Percentiles rank a stretch among this genome's conserved stretches.
These are phyloP conservation scores for Zoysia matrella DNA, from an alignment of 202 grass and related monocot genomes.

Conservation along the genomic window DNA sequence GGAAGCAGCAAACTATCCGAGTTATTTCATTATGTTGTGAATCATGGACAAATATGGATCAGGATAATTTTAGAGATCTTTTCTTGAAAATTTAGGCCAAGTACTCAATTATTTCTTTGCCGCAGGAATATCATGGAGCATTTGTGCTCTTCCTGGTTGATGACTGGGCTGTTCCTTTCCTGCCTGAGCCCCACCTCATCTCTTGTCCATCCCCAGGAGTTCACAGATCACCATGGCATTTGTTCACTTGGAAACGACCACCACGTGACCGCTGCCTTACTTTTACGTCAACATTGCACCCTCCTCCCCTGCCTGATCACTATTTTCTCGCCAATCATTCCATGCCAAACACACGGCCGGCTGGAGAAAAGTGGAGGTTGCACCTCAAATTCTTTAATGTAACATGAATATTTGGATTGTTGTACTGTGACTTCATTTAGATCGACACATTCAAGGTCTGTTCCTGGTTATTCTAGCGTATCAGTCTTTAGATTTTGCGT, in stretches of 20 bases:
- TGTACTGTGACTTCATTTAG: slow-evolving; percentile 75
- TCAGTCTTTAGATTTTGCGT: slow-evolving; percentile 54
- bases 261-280: slow-evolving; percentile 75
- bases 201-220: slow-evolving; percentile 81
- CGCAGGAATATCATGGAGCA: slow-evolving; percentile 88
- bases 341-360: slow-evolving; percentile 69
- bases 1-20: background rate
- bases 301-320: slow-evolving; percentile 55
- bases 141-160: slow-evolving; percentile 86
- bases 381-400: slow-evolving; percentile 63
- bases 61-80: slow-evolving; percentile 67
- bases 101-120: slow-evolving; percentile 99
- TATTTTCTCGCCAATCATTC: slow-evolving; percentile 67
- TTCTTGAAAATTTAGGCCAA: slow-evolving; percentile 66
- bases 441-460: slow-evolving; percentile 73
- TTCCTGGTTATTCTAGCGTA: slow-evolving; percentile 67
- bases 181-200: slow-evolving; percentile 75
- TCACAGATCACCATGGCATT: slow-evolving; percentile 69
- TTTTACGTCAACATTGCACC: slow-evolving; percentile 66
- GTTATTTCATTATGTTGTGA: slow-evolving; percentile 47
- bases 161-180: slow-evolving; percentile 88
- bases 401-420: slow-evolving; percentile 65
- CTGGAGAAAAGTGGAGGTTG: slow-evolving; percentile 82
- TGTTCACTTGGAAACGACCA: slow-evolving; percentile 77
- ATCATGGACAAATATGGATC: slow-evolving; percentile 51